These are phyloP conservation scores for Candida pseudoviswanathii DNA, from an alignment of 1,139 yeast genomes.

Conservation along the genomic window DNA sequence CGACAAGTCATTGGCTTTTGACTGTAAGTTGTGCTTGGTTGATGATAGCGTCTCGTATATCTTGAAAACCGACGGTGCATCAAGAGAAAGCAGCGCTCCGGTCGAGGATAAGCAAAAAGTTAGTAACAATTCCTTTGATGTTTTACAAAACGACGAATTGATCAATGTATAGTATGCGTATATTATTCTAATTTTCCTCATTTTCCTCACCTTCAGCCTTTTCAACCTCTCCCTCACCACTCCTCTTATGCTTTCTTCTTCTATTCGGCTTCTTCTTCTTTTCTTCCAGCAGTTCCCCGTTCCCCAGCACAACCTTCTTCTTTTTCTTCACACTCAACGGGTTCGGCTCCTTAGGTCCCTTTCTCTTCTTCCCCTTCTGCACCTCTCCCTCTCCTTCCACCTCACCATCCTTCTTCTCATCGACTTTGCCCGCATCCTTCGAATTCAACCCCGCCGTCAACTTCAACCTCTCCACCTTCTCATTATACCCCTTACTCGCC, in stretches of 20 bases:
- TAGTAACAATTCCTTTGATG: conserved; percentile 20
- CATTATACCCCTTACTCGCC: conserved; percentile 61
- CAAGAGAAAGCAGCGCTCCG: conserved; percentile 5
- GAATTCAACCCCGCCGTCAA: conserved; percentile 77
- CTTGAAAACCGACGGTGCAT: conserved; percentile 30
- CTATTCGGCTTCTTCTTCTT: conserved; percentile 26
- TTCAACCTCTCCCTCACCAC: conserved; percentile 8
- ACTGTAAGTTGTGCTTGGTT: conserved; percentile 47
- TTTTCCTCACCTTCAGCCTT: background rate
- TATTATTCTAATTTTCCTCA: conserved; percentile 1
- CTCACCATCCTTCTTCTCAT: conserved; percentile 21
- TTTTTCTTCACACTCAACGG: conserved; percentile 80
- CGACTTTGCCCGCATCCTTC: conserved; percentile 39
- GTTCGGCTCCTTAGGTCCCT: conserved; percentile 79
- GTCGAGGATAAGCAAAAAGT: conserved; percentile 7
- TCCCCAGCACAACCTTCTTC: conserved; percentile 31
- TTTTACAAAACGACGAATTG: conserved; percentile 16
- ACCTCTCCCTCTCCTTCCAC: conserved; percentile 22
- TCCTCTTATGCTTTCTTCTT: conserved; percentile 36
- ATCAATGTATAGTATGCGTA: background rate
- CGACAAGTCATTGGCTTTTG: conserved; percentile 49
- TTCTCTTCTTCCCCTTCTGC: conserved; percentile 45
- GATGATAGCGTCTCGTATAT: conserved; percentile 29
- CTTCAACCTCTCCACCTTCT: conserved; percentile 61
- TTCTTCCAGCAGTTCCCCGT: conserved; percentile 11